phyloP scores from a whole-genome alignment of 352 stramenopile species.

The Pythium graminicola region DNA sequence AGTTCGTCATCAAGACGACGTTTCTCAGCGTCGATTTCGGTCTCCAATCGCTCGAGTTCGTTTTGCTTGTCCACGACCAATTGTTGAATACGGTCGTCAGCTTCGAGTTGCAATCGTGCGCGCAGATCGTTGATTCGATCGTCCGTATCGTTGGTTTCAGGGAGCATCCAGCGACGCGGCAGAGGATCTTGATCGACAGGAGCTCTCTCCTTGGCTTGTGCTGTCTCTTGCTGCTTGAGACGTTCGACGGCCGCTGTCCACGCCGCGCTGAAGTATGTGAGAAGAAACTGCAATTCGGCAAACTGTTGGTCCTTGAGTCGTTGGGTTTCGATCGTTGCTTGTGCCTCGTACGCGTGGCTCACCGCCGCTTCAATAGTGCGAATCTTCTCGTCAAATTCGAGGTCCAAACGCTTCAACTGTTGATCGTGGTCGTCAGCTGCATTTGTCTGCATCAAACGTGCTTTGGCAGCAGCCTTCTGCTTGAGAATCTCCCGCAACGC shows the following conservation, averaged over 20 bases:
- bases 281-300: conserved; percentile 36
- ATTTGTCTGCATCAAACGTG: conserved; percentile 19
- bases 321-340: conserved; percentile 25
- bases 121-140: conserved; percentile 43
- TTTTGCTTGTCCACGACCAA: conserved; percentile 31
- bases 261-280: conserved; percentile 34
- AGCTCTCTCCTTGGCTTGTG: too few relatives aligned
- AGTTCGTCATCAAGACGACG: conserved; percentile 24
- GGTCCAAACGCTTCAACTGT: conserved; percentile 34
- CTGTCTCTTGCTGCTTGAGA: conserved; percentile 18
- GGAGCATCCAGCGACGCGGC: neutral
- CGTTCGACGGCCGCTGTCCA: conserved; percentile 21
- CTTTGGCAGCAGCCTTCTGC: conserved; percentile 46
- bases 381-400: conserved; percentile 35
- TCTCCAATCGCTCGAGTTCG: conserved; percentile 27
- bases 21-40: conserved; percentile 26
- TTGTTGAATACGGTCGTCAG: conserved; percentile 37
- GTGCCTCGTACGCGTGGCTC: conserved; percentile 24
- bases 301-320: conserved; percentile 38
- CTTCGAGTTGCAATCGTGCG: conserved; percentile 41
- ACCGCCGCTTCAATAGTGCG: conserved; percentile 28
- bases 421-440: conserved; percentile 12
- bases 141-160: conserved; percentile 13
- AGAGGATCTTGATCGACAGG: too few relatives aligned
- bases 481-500: conserved; percentile 36